Evolutionary conservation across 2,329 filamentous ascomycete species (phyloP), one percentile per base, ranked within the genome.

Genomic region (Leptographium flavum): DNA sequence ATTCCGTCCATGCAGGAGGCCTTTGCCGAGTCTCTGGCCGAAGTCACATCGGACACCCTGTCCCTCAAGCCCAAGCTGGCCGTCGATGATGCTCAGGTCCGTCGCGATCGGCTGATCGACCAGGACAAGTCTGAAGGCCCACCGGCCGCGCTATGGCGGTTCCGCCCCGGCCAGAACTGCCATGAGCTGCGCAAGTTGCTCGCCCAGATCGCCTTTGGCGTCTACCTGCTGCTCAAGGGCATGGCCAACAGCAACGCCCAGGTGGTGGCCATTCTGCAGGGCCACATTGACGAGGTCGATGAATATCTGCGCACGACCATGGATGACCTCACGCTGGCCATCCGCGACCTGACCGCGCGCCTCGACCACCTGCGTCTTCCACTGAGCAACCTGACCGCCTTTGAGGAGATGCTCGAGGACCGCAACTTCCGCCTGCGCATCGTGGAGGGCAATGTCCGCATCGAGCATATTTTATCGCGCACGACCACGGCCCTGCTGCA

Each of bases 271-370:
- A 96, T 96, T 44, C 70, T 96, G 46, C 87, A 95, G 57, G 79
- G 77, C 14, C 90, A 96, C 60, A 92, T 96, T 49, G 85, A 94
- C 57, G 90, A 96, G 61, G 77, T 96, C 27, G 92, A 96, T 61
- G 81, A 83, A 55, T 95, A 94, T 56, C 68, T 96, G 30, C 86
- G 94, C 60, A 78, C 83, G 17, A 83, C 86, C 1, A 76, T 86
- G 37, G 87, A 94, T 55, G 90, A 95, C 58, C 79, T 95, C 43
- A 74, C 83, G 39, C 68, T 87, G 43, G 86, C 87, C 5, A 74
- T 80, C 38, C 69, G 77, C 49, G 92, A 96, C 58, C 79, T 96
- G 51, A 74, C 76, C 45, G 83, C 86, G 50, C 79, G 90, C 22
- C 79, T 93, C 49, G 79, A 83, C 48, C 83, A 83, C 58, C 68